Evolutionary conservation across 805 yeast species (phyloP).

Genomic region (Candida montana): DNA sequence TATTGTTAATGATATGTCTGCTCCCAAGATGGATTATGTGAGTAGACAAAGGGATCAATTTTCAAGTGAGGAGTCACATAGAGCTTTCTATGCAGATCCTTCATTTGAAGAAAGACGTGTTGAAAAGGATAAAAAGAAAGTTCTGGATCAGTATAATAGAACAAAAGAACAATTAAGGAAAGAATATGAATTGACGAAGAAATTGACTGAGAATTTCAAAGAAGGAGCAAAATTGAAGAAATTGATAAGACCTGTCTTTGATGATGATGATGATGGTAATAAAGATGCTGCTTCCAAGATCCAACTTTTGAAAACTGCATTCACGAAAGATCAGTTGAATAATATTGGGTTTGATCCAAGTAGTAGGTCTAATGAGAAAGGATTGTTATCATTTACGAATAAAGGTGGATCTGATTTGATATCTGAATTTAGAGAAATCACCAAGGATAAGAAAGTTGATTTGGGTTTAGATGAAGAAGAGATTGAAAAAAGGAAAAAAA

Average conservation of each 20-base stretch:
- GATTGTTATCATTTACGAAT: conserved; percentile 11
- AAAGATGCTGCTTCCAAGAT: conserved; percentile 23
- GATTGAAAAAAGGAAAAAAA: conserved; percentile 22
- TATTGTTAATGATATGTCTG: conserved; percentile 22
- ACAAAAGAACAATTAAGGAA: conserved; percentile 8
- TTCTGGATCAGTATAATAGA: conserved; percentile 30
- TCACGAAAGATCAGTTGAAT: conserved; percentile 34
- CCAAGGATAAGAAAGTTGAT: conserved; percentile 30
- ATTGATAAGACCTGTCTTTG: conserved; percentile 12
- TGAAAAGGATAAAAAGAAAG: conserved; percentile 32
- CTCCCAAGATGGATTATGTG: conserved; percentile 21
- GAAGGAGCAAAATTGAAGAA: conserved; percentile 27
- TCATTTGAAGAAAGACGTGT: conserved; percentile 5
- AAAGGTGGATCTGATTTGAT: conserved; percentile 23
- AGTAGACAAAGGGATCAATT: conserved; percentile 30
- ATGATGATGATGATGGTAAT: conserved; percentile 18
- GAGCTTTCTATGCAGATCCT: conserved; percentile 44
- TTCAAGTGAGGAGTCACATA: conserved; percentile 36
- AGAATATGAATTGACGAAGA: conserved; percentile 5
- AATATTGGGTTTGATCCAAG: conserved; percentile 53
- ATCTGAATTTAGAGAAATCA: conserved; percentile 24
- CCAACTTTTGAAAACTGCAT: conserved; percentile 31
- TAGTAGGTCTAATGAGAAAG: conserved; percentile 15
- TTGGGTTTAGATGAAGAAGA: conserved; percentile 30
- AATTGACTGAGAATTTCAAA: conserved; percentile 7